These are phyloP conservation scores for Sherardia arvensis DNA, from an alignment of 257 asterid genomes.

Conservation along the genomic window DNA sequence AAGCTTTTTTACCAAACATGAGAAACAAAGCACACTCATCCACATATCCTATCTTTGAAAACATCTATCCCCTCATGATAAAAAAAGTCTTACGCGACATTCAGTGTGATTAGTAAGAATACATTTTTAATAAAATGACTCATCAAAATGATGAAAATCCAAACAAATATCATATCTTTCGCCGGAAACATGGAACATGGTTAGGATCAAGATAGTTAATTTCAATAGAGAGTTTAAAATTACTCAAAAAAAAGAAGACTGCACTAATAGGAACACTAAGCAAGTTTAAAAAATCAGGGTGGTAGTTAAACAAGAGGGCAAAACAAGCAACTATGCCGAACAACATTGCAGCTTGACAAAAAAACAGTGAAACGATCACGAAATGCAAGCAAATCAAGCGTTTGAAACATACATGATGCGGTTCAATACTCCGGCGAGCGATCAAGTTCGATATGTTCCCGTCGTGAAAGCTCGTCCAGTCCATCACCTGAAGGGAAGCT, in stretches of 20 bases:
- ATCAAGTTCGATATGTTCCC: constrained; percentile 80
- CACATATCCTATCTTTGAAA: not conserved
- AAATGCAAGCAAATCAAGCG: not conserved
- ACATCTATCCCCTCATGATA: not conserved
- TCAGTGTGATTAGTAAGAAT: not conserved
- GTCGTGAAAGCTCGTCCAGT: constrained; percentile 55
- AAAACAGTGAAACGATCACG: not conserved
- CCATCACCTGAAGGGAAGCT: constrained; percentile 23
- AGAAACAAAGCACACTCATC: not conserved
- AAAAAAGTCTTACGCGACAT: not conserved
- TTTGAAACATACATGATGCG: constrained; percentile 20
- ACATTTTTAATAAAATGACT: not conserved
- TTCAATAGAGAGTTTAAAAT: not conserved
- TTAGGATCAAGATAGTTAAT: not conserved
- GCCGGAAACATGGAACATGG: not conserved
- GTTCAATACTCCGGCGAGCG: constrained; percentile 38
- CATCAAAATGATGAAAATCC: not conserved
- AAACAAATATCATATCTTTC: not conserved
- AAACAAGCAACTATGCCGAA: not conserved
- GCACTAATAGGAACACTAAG: not conserved
- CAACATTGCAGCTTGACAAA: not conserved
- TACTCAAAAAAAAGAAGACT: not conserved
- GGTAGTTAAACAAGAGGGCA: not conserved
- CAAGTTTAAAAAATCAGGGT: not conserved
- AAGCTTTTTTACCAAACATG: not conserved